Conservation (phyloP, 1,284 basidiomycete species). For the Papiliotrema flavescens region DNA sequence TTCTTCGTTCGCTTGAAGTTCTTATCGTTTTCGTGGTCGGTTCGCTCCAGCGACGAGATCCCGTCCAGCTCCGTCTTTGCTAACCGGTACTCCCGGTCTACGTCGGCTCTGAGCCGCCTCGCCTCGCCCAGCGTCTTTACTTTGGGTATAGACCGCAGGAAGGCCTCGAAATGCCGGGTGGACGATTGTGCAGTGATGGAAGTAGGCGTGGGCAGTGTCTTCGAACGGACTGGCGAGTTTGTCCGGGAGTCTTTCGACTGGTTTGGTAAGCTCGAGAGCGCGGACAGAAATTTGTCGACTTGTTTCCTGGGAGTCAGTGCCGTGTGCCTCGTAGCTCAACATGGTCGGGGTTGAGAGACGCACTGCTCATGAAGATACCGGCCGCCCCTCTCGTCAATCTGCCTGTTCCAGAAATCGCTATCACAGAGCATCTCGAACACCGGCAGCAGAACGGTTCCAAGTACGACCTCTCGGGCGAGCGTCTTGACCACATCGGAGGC, state of each 20-base stretch:
- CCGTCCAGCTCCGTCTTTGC: conserved; percentile 49
- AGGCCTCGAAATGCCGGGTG: conserved; percentile 78
- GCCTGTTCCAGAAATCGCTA: conserved; percentile 93
- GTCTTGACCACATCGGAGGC: conserved; percentile 67
- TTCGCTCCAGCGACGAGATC: conserved; percentile 1
- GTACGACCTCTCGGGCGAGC: conserved; percentile 74
- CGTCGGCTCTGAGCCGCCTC: conserved; percentile 81
- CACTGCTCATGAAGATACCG: conserved; percentile 43
- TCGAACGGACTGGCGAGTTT: conserved; percentile 1
- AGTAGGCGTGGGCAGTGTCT: conserved; percentile 6
- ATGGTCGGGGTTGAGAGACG: background rate
- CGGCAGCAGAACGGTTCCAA: conserved; percentile 77
- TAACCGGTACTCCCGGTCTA: conserved; percentile 77
- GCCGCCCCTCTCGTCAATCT: conserved; percentile 66
- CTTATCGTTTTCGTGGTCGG: conserved; percentile 8
- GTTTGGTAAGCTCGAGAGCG: conserved; percentile 45
- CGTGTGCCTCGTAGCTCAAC: too few species aligned
- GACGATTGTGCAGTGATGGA: conserved; percentile 33
- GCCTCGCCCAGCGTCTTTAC: conserved; percentile 82
- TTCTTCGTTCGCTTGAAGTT: conserved; percentile 53
- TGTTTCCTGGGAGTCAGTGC: conserved; percentile 42
- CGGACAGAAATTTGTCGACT: conserved; percentile 54
- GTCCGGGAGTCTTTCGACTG: conserved; percentile 5
- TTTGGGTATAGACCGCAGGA: conserved; percentile 75
- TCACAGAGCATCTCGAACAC: conserved; percentile 88